Evolutionary conservation across 208 protist species (phyloP), one percentile per base, ranked within the genome.

Genomic region (Leishmania martiniquensis): DNA sequence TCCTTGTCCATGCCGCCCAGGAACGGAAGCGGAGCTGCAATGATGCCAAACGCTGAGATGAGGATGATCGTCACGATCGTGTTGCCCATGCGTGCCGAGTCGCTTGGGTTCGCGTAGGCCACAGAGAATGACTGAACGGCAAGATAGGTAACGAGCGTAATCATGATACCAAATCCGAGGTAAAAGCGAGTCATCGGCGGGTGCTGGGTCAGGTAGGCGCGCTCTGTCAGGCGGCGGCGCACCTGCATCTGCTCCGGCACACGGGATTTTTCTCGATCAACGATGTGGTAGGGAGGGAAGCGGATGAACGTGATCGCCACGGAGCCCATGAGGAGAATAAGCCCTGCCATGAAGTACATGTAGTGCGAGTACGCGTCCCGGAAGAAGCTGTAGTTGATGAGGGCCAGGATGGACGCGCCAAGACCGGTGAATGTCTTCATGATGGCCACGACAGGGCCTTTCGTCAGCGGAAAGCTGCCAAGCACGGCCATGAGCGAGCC

Each of bases 401-500:
- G 69, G 5, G 86, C 75, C 5, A 93, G 68, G 22, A 86, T 72
- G 51, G 83, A 87, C 32, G 86, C 81, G n/a, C 86, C 86, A 37
- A 93, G 82, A 32, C 89, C 89, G 29, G 76, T 73, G 42, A 89
- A 81, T 10, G 85, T 89, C 81, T 93, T 93, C 83, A 87, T 87
- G 72, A 89, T 70, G 15, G 74, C 84, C 45, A 94, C 90, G 15
- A 87, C 80, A 39, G 72, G 77, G 5, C 88, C 88, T n/a, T 85
- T 85, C 2, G 72, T 82, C 22, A 86, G 60, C 34, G 90, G 90
- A 68, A 94, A 94, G 77, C 72, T 91, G 66, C 78, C 80, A 22
- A 94, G 75, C 13, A 90, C 51, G 5, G 90, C 78, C 90, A 94
- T 94, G n/a, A 94, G 78, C n/a, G 90, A 86, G 34, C 84, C 86